Base-by-base conservation (phyloP, 345 rosid genomes). In the Linum lewisii region DNA sequence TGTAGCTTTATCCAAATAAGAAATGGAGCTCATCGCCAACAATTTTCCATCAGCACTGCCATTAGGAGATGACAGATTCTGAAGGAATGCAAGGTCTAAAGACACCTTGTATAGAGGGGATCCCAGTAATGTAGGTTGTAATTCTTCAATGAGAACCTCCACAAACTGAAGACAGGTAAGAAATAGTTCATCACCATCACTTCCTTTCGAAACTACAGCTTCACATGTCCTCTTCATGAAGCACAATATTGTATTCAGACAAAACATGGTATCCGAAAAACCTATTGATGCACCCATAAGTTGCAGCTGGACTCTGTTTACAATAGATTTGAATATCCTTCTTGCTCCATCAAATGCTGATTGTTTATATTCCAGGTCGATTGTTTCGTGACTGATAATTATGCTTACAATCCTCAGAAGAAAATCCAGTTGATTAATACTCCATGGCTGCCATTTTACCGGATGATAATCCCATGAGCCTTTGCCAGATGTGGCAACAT, bases 381-480 rank as follows among this genome's bases (percentile, higher is more conserved):
- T 63, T 53, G 63, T 49, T 5, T 66, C 69, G 50, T 69, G 81
- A 57, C 49, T 56, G 49, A 72, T 58, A 24, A 74, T 63, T 19
- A 64, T 63, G 45, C 44, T 51, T 59, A 76, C 66, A 45, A 73
- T 64, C 57, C 62, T 63, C 19, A 77, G 5, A 59, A 69, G 72
- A 56, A 72, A 75, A 18, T 72, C 84, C 63, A 83, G 21, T 51
- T 53, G 84, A 60, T 61, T 49, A 61, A 68, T 73, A 60, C 65
- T 69, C 82, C 81, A 81, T 52, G 78, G 73, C 49, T 59, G 61
- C 89, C 85, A 83, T 66, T 77, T 77, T 25, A 79, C 67, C n/a
- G 79, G 76, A 70, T 72, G 72, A 16, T 59, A 67, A 20, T 63
- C 73, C 72, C 61, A 57, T 8, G 66, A 51, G 47, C 47, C 61